These are phyloP conservation scores for Eimeria praecox DNA, from an alignment of 169 alveolate genomes.

Conservation along the genomic window DNA sequence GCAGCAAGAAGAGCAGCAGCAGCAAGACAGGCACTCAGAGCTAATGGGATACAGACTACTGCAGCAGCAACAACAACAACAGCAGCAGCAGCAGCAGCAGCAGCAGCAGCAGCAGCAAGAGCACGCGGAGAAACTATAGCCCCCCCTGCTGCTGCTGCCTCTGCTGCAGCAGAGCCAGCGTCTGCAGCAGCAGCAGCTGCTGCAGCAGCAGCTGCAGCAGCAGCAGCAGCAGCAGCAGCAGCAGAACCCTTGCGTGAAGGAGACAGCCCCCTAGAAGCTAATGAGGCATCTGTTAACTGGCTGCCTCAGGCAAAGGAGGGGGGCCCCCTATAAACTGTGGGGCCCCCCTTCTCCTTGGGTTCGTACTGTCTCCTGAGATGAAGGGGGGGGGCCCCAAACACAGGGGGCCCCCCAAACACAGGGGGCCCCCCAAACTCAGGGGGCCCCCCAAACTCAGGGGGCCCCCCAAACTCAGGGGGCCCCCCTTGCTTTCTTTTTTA, in stretches of 20 bases:
- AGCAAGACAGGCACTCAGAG: slow-evolving; percentile 25
- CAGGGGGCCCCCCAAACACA: neutral
- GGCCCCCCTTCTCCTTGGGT: too few species aligned
- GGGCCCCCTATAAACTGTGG: neutral
- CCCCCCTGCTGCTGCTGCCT: neutral
- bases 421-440: too few species aligned
- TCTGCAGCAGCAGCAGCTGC: neutral
- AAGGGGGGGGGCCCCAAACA: slow-evolving; percentile 29
- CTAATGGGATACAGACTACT: neutral
- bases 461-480: too few species aligned
- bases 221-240: slow-evolving; percentile 27
- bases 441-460: too few species aligned
- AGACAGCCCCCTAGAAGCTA: neutral
- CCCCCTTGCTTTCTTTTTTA: too few species aligned
- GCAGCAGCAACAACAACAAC: neutral
- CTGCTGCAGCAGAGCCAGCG: neutral
- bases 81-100: slow-evolving; percentile 15
- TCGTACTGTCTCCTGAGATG: too few species aligned
- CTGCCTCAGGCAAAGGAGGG: slow-evolving; percentile 25
- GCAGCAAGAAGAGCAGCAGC: slow-evolving; percentile 34
- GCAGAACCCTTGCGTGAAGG: neutral
- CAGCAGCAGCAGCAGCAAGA: neutral
- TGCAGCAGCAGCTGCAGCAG: slow-evolving; percentile 27
- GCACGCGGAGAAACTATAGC: neutral
- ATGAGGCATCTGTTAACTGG: slow-evolving; percentile 27